phyloP scores from a whole-genome alignment of 2,329 filamentous ascomycete species.

The Alternaria gaisen region DNA sequence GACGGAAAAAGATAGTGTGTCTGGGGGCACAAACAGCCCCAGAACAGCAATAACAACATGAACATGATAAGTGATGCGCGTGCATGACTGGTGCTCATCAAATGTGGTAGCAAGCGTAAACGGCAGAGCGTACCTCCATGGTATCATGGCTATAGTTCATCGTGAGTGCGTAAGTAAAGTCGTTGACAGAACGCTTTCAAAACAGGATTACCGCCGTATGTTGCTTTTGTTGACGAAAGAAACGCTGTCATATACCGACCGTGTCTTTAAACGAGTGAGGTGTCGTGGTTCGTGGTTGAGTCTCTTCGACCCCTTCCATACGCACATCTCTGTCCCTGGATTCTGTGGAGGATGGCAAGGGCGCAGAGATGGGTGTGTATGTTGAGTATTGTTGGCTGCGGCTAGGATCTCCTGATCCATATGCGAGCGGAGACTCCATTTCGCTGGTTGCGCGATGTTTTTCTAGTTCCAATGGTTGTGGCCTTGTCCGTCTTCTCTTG shows the following conservation, averaged over 20 bases:
- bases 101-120: conserved; percentile 38
- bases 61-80: conserved; percentile 33
- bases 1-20: conserved; percentile 24
- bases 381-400: conserved; percentile 44
- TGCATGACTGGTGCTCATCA: conserved; percentile 37
- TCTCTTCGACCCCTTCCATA: conserved; percentile 52
- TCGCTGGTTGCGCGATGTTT: conserved; percentile 39
- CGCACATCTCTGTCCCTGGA: conserved; percentile 45
- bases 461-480: conserved; percentile 45
- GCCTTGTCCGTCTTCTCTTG: conserved; percentile 45
- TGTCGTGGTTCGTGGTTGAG: conserved; percentile 51
- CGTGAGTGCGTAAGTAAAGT: conserved; percentile 50
- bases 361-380: conserved; percentile 49
- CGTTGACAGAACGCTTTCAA: conserved; percentile 50
- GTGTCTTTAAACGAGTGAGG: conserved; percentile 56
- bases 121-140: conserved; percentile 49
- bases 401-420: conserved; percentile 38
- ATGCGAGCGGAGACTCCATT: conserved; percentile 44
- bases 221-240: conserved; percentile 50
- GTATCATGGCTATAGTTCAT: conserved; percentile 50
- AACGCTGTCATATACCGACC: conserved; percentile 54
- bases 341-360: conserved; percentile 45
- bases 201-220: conserved; percentile 49
- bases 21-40: conserved; percentile 18
- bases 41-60: conserved; percentile 18